These are phyloP conservation scores for Taiozyma sp. DNA, from an alignment of 1,139 yeast species.

Conservation along the genomic window DNA sequence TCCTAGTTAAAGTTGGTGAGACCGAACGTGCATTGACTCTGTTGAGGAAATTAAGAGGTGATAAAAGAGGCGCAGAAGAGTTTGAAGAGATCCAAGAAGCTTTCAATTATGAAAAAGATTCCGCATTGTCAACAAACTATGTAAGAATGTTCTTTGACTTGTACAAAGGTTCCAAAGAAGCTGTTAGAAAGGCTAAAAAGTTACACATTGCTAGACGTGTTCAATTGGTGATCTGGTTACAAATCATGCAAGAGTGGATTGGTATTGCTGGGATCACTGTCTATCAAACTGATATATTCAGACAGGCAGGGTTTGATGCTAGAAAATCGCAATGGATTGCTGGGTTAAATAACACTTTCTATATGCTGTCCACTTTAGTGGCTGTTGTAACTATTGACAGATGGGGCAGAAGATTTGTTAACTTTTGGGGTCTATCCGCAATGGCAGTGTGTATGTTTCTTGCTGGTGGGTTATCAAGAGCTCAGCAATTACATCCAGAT, in stretches of 20 bases:
- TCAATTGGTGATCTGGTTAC: conserved; percentile 1
- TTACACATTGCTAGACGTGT: conserved; percentile 1
- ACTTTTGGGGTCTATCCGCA: background rate
- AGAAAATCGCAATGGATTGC: conserved; percentile 1
- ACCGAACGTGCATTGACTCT: background rate
- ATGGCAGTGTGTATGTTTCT: conserved; percentile 1
- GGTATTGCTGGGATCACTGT: conserved; percentile 2
- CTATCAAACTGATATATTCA: conserved; percentile 1
- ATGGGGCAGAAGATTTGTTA: conserved; percentile 1
- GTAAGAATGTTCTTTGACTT: conserved; percentile 1
- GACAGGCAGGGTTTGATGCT: conserved; percentile 1
- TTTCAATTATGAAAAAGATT: conserved; percentile 1
- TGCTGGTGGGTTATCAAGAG: conserved; percentile 1
- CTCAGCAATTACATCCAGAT: conserved; percentile 1
- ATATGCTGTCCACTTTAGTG: background rate
- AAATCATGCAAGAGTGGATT: conserved; percentile 3
- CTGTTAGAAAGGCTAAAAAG: background rate
- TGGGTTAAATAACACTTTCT: background rate
- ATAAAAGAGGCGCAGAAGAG: background rate
- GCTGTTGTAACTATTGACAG: conserved; percentile 1
- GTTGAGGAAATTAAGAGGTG: conserved; percentile 1
- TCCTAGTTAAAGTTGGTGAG: background rate
- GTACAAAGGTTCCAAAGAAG: conserved; percentile 1
- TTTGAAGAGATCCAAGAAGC: background rate
- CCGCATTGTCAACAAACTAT: conserved; percentile 1